These are phyloP conservation scores for Globisporangium middletonii DNA, from an alignment of 352 stramenopile genomes.

Conservation along the genomic window DNA sequence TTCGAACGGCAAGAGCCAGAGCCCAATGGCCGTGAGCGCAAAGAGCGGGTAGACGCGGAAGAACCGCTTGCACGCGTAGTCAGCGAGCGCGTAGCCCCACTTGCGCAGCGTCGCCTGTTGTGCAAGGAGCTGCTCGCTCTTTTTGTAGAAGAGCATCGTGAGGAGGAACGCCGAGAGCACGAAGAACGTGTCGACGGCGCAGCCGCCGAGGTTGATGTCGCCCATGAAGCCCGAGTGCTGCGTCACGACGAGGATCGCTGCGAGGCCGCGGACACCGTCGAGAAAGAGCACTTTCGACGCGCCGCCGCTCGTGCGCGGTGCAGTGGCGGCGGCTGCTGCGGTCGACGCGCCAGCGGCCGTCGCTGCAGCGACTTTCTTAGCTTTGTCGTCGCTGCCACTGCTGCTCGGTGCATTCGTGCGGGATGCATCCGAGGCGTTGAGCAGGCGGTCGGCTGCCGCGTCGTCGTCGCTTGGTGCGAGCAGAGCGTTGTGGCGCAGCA, in stretches of 20 bases:
- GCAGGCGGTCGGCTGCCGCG: too few species aligned
- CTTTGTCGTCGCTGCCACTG: too few species aligned
- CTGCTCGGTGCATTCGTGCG: too few species aligned
- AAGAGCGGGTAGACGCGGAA: slow-evolving; percentile 57
- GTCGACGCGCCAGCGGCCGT: too few species aligned
- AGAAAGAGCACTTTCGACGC: slow-evolving; percentile 12
- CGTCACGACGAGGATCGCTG: slow-evolving; percentile 15
- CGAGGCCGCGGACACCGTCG: slow-evolving; percentile 13
- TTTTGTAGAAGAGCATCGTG: slow-evolving; percentile 17
- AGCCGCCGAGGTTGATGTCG: slow-evolving; percentile 10
- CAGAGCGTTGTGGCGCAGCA: too few species aligned
- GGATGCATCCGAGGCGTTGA: too few species aligned
- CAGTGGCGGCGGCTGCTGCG: too few species aligned
- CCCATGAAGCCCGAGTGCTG: slow-evolving; percentile 13
- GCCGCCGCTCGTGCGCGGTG: too few species aligned
- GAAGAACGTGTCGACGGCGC: slow-evolving; percentile 20
- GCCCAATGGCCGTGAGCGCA: slow-evolving; percentile 17
- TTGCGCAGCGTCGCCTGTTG: slow-evolving; percentile 9
- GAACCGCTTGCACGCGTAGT: slow-evolving; percentile 48
- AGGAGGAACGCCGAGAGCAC: slow-evolving; percentile 20
- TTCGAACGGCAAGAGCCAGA: slow-evolving; percentile 27
- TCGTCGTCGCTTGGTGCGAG: too few species aligned
- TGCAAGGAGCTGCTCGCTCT: slow-evolving; percentile 12
- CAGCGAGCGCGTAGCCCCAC: slow-evolving; percentile 12
- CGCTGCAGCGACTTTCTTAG: too few species aligned